These are phyloP conservation scores for Fragaria ananassa DNA, from an alignment of 306 rosid genomes.

Conservation along the genomic window DNA sequence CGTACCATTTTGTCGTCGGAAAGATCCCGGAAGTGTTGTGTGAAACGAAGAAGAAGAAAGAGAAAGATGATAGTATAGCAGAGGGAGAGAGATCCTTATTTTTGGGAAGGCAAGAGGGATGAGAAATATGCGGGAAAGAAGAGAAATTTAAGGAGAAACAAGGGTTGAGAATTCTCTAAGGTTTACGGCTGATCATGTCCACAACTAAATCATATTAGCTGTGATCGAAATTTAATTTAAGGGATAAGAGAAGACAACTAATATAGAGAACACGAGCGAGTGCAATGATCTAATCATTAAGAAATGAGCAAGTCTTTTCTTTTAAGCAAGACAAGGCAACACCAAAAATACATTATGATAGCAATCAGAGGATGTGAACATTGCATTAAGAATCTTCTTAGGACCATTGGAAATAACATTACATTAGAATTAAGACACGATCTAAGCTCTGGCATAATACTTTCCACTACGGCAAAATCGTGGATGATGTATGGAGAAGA, in stretches of 20 bases:
- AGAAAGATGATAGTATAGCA: constrained; percentile 35
- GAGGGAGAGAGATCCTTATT: constrained; percentile 59
- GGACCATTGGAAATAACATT: neutral
- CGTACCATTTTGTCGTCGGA: constrained; percentile 60
- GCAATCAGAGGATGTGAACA: neutral
- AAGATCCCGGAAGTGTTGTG: constrained; percentile 23
- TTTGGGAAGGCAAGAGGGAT: constrained; percentile 33
- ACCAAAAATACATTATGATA: neutral
- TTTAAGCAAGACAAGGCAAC: neutral
- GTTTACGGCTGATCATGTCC: constrained; percentile 26
- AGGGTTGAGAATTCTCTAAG: constrained; percentile 44
- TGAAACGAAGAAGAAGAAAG: constrained; percentile 44
- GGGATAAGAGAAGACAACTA: neutral
- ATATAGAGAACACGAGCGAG: neutral
- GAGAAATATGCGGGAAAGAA: constrained; percentile 53
- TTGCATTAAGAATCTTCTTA: constrained; percentile 3
- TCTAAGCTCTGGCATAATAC: neutral
- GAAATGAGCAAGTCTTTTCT: neutral
- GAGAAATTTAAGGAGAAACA: constrained; percentile 57
- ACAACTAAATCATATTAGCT: neutral
- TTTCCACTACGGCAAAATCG: constrained; percentile 3
- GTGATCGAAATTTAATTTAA: neutral
- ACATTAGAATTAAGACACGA: neutral
- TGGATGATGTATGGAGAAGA: neutral
- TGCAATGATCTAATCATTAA: neutral